A percentile compares a stretch with the other conserved stretches of the same genome.
phyloP scores from a whole-genome alignment of 2,329 filamentous ascomycete genomes.

The Aplosporella prunicola region DNA sequence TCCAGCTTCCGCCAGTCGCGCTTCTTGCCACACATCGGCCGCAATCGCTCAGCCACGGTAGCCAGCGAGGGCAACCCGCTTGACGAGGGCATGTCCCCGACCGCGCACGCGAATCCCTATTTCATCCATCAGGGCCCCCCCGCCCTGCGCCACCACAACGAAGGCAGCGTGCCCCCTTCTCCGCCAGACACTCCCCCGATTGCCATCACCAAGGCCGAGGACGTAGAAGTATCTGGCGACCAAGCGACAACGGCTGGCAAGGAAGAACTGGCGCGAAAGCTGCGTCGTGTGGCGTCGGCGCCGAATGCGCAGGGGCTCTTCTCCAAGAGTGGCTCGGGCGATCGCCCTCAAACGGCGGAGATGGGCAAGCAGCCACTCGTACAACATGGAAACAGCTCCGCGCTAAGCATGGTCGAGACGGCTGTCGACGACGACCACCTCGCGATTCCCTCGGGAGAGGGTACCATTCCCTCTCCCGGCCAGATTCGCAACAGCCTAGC shows the following conservation, averaged over 20 bases:
- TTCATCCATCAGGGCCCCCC: constrained; percentile 95
- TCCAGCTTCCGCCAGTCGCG: constrained; percentile 71
- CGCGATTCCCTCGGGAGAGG: constrained; percentile 28
- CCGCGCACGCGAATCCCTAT: constrained; percentile 91
- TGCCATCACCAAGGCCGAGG: constrained; percentile 50
- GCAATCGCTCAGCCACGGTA: constrained; percentile 81
- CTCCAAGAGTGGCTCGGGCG: constrained; percentile 35
- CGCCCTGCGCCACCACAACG: constrained; percentile 86
- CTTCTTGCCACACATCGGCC: constrained; percentile 79
- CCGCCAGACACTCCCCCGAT: constrained; percentile 82
- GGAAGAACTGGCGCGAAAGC: constrained; percentile 85
- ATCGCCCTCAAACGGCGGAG: constrained; percentile 73
- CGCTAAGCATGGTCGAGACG: constrained; percentile 45
- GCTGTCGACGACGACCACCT: constrained; percentile 24
- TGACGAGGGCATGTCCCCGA: constrained; percentile 83
- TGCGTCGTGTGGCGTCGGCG: constrained; percentile 88
- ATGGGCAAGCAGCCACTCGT: constrained; percentile 71
- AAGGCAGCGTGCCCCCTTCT: constrained; percentile 83
- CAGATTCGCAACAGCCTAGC: constrained; percentile 57
- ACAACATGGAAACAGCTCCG: constrained; percentile 44
- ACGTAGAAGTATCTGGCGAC: constrained; percentile 53
- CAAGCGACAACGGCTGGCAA: constrained; percentile 71
- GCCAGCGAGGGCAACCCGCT: constrained; percentile 87
- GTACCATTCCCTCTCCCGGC: constrained; percentile 57
- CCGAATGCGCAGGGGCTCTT: constrained; percentile 96